A percentile compares a stretch with the other conserved stretches of the same genome.
Conservation (phyloP, 2,329 filamentous ascomycete genomes). For the Aspergillus clavatus region DNA sequence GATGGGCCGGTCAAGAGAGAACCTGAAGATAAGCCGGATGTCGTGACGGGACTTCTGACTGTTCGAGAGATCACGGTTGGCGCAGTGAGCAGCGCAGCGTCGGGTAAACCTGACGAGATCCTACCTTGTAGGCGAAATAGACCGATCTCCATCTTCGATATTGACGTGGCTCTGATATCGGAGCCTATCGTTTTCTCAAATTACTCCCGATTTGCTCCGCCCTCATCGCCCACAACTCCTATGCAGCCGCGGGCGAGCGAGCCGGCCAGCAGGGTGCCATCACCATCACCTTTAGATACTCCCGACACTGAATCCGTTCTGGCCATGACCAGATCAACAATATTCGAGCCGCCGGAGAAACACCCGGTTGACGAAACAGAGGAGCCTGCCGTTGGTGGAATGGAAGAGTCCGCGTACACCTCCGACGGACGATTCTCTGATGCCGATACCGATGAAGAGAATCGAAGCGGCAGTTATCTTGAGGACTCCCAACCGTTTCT, state of each 20-base stretch:
- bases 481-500: slow-evolving; percentile 25
- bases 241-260: slow-evolving; percentile 31
- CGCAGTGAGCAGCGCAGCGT: slow-evolving; percentile 20
- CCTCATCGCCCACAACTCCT: slow-evolving; percentile 30
- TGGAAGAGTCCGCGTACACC: slow-evolving; percentile 32
- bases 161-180: slow-evolving; percentile 45
- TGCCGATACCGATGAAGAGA: slow-evolving; percentile 36
- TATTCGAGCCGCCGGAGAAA: slow-evolving; percentile 29
- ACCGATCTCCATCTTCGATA: slow-evolving; percentile 41
- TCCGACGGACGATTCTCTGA: slow-evolving; percentile 41
- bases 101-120: slow-evolving; percentile 17
- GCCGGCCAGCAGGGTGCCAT: slow-evolving; percentile 24
- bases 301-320: slow-evolving; percentile 22
- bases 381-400: slow-evolving; percentile 8
- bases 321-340: slow-evolving; percentile 36
- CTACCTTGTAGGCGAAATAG: slow-evolving; percentile 38
- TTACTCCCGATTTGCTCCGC: slow-evolving; percentile 36
- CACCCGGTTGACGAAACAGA: not conserved
- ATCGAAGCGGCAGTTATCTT: slow-evolving; percentile 20
- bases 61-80: slow-evolving; percentile 33
- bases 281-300: slow-evolving; percentile 22
- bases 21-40: slow-evolving; percentile 33
- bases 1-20: slow-evolving; percentile 34
- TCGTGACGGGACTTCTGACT: slow-evolving; percentile 32
- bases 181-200: slow-evolving; percentile 47